Base-by-base conservation (phyloP, 495 filamentous ascomycete species). In the Schizothecium vesticola region DNA sequence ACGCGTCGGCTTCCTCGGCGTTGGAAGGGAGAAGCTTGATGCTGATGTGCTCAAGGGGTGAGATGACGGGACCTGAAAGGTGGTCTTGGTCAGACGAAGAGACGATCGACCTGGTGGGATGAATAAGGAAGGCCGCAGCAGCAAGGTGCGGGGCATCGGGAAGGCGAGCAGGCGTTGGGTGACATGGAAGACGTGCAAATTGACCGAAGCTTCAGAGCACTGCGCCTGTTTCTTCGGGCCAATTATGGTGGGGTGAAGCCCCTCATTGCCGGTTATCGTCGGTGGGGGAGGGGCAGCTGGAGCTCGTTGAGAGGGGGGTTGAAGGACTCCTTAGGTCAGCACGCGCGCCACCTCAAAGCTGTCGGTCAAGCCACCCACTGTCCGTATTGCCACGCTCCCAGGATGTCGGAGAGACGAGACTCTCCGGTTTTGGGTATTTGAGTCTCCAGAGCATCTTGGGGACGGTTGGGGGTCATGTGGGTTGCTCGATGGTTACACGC, bases 121-220 rank as follows among this genome's bases (percentile, higher is more conserved):
- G 57, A 72, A 74, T 72, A 58, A 71, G 73, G 71, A 69, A 71
- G 75, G 75, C 76, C 76, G 74, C 66, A 67, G 71, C 72, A 76
- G 72, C 67, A 71, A 62, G 51, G 71, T 80, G 79, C 76, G 79
- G 79, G 79, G 79, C 79, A 80, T 79, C 57, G 68, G 63, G 63
- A 56, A 58, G 65, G 51, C 9, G 43, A 51, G 51, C 21, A 33
- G 43, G 4, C 61, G 69, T 43, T n/a, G 55, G 51, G 65, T 66
- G 65, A 66, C 65, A 57, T 36, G 62, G 26, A 65, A 13, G 58
- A n/a, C 33, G 21, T 55, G 63, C 63, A 51, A 36, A 65, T 58
- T 58, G 28, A 59, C n/a, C 26, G 29, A 60, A 66, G 29, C 16
- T n/a, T 25, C 33, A 24, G 65, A 66, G 31, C 57, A 19, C 19